Evolutionary conservation across 257 asterid genomes (phyloP), one percentile per base, ranked within the genome.

Genomic region (Sherardia arvensis): DNA sequence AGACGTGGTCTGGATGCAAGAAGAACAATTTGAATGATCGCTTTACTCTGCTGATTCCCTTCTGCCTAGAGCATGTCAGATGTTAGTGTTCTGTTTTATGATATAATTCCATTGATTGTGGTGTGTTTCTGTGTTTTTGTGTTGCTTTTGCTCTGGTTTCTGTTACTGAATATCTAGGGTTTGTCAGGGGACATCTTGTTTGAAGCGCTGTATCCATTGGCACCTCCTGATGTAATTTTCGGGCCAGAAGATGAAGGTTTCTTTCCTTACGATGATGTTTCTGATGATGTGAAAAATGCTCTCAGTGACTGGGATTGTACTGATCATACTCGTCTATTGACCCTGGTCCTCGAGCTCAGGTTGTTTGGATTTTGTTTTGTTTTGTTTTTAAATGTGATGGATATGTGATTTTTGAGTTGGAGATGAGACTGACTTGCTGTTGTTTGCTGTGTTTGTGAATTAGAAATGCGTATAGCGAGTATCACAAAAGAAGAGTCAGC

Each of bases 331-430:
- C 84, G 86, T 60, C 72, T 93, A 45, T 53, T 84, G 70, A 63
- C 95, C 55, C 94, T 93, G 64, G 72, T 93, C 65, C 71, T 83
- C 18, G 94, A 87, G 73, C 96, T 93, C 25, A 85, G 97, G 99
- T 93, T 61, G 48, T 45, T 20, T 43, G 8, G 1, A 48, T 4
- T 5, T 57, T 14, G 20, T 21, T 12, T 49, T 49, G 4, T n/a
- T n/a, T n/a, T n/a, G n/a, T n/a, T n/a, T n/a, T n/a, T n/a, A n/a
- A 49, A 26, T 59, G 53, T 64, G 6, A 32, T 45, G 11, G 33
- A 18, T 49, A 26, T 38, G 36, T 29, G 34, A 0, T 48, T 14
- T 36, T 40, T 21, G 29, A 15, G 8, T 12, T 8, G 54, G 53
- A 48, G 14, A 22, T 5, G 61, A 18, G 20, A 6, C 61, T 49